phyloP scores from a whole-genome alignment of 768 basidiomycete genomes.

The Asterophora lycoperdoides region DNA sequence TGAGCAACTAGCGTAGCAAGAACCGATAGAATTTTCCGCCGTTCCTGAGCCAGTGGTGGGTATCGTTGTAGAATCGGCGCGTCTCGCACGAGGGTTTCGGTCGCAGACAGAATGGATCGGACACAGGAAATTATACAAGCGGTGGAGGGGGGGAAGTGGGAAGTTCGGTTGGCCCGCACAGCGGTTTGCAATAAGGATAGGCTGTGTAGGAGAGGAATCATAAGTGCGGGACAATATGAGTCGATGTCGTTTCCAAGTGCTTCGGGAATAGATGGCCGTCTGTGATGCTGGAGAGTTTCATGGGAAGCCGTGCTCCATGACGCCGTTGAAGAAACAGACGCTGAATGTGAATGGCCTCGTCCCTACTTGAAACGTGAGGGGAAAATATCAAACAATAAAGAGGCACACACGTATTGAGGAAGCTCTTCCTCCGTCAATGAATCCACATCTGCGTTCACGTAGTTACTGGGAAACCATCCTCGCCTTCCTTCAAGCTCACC shows the following conservation, averaged over 20 bases:
- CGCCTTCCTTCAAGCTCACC: slow-evolving; percentile 84
- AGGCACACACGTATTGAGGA: slow-evolving; percentile 38
- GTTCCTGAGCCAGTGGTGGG: slow-evolving; percentile 65
- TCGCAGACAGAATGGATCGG: slow-evolving; percentile 76
- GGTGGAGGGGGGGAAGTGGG: slow-evolving; percentile 91
- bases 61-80: slow-evolving; percentile 65
- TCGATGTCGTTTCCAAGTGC: slow-evolving; percentile 47
- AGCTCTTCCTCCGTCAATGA: slow-evolving; percentile 57
- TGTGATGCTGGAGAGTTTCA: slow-evolving; percentile 33
- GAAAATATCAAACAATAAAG: slow-evolving; percentile 8
- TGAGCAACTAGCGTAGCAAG: slow-evolving; percentile 81
- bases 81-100: slow-evolving; percentile 82
- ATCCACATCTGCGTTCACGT: slow-evolving; percentile 67
- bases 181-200: slow-evolving; percentile 83
- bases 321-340: slow-evolving; percentile 47
- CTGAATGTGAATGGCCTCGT: slow-evolving; percentile 45
- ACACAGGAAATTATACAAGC: slow-evolving; percentile 95
- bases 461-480: slow-evolving; percentile 99
- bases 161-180: slow-evolving; percentile 66
- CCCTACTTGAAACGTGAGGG: slow-evolving; percentile 20
- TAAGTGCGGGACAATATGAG: slow-evolving; percentile 71
- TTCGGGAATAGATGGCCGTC: slow-evolving; percentile 42
- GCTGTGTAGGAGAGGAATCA: slow-evolving; percentile 81
- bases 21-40: slow-evolving; percentile 76
- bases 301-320: slow-evolving; percentile 51